phyloP scores from a whole-genome alignment of 1,284 basidiomycete species.

The Rhodotorula mucilaginosa region DNA sequence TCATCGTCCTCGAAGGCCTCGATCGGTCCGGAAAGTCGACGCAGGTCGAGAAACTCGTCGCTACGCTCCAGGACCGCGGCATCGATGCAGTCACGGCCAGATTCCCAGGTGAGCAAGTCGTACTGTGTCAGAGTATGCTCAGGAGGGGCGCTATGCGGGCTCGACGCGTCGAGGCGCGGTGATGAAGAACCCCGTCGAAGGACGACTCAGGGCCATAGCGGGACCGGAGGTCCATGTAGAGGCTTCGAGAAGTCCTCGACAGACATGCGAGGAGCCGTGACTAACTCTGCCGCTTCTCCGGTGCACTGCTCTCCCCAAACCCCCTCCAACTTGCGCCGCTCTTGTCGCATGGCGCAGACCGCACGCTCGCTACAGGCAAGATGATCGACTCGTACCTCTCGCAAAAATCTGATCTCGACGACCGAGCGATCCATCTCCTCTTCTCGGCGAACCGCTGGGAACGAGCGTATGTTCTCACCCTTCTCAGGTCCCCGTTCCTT shows the following conservation, averaged over 20 bases:
- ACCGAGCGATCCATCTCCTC: constrained; percentile 86
- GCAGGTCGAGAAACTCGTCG: constrained; percentile 65
- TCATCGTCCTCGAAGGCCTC: constrained; percentile 91
- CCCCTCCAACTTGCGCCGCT: neutral
- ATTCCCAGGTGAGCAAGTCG: constrained; percentile 70
- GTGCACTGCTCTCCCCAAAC: no score
- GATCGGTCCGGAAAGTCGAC: constrained; percentile 90
- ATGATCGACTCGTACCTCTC: constrained; percentile 91
- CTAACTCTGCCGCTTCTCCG: neutral
- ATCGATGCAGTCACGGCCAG: constrained; percentile 59
- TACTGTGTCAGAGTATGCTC: neutral
- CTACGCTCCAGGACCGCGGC: constrained; percentile 51
- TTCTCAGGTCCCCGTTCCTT: neutral
- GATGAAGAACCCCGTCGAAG: neutral
- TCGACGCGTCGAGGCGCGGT: neutral
- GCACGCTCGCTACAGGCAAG: constrained; percentile 84
- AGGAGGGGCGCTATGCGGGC: no score
- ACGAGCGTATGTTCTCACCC: constrained; percentile 63
- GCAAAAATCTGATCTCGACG: constrained; percentile 79
- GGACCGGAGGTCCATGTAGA: neutral
- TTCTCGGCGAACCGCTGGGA: constrained; percentile 99
- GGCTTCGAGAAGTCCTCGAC: neutral
- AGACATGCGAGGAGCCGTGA: neutral
- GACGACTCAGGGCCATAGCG: neutral
- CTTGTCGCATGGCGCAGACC: constrained; percentile 62